Evolutionary conservation across 1,284 basidiomycete genomes (phyloP).

Genomic region (Leccinum subfulvum): DNA sequence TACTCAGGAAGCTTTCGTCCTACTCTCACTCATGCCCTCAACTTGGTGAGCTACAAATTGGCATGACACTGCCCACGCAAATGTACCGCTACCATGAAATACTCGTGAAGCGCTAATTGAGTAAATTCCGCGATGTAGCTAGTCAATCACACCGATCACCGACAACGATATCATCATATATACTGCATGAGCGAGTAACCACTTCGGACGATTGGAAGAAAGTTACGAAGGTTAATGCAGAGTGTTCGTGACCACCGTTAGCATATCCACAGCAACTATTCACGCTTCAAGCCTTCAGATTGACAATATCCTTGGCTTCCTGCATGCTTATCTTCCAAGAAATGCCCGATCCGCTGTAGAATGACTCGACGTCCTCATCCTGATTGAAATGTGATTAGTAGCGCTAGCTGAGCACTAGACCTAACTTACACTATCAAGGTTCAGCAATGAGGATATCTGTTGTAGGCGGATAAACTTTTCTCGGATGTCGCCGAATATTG

Average conservation of each 20-base stretch:
- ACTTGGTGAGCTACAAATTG: background rate
- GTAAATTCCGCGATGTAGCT: background rate
- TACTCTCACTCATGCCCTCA: background rate
- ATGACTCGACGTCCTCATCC: conserved; percentile 91
- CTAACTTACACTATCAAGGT: conserved; percentile 77
- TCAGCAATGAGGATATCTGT: conserved; percentile 90
- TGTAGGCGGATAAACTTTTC: conserved; percentile 92
- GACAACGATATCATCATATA: background rate
- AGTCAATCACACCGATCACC: background rate
- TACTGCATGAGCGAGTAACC: background rate
- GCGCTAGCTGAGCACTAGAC: background rate
- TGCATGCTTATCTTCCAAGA: conserved; percentile 80
- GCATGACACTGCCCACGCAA: background rate
- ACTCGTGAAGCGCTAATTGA: background rate
- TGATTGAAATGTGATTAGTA: conserved; percentile 31
- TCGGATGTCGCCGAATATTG: conserved; percentile 81
- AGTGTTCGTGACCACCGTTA: background rate
- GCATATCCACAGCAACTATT: background rate
- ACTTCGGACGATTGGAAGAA: background rate
- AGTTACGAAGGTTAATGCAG: background rate
- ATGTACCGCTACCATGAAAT: background rate
- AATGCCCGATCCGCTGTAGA: conserved; percentile 90
- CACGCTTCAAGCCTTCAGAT: conserved; percentile 51
- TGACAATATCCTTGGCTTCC: conserved; percentile 74
- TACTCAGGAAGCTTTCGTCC: conserved; percentile 2